Conservation (phyloP, 768 basidiomycete genomes). For the Boletellus sp. region DNA sequence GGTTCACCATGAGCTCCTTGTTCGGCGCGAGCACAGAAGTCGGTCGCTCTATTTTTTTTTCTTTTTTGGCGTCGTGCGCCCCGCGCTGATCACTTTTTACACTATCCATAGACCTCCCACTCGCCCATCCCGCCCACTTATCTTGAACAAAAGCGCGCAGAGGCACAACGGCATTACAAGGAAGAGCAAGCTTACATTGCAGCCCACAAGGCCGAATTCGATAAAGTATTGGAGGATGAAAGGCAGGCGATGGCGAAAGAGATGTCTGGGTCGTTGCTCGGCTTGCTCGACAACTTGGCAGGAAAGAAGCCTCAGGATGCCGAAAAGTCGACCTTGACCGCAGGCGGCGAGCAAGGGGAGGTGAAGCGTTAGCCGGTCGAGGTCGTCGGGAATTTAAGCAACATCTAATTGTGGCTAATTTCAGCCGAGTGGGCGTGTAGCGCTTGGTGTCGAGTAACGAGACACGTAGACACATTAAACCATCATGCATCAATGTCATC, state of each 20-base stretch:
- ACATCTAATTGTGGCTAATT: too few species aligned
- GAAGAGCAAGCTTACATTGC: slow-evolving; percentile 53
- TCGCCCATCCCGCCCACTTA: slow-evolving; percentile 45
- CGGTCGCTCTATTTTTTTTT: neutral
- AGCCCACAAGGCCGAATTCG: slow-evolving; percentile 49
- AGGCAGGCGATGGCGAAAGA: slow-evolving; percentile 45
- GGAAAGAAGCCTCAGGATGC: slow-evolving; percentile 21
- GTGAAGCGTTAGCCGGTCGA: neutral
- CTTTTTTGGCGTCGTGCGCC: neutral
- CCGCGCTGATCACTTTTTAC: neutral
- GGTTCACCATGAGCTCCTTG: slow-evolving; percentile 44
- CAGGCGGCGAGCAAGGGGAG: slow-evolving; percentile 10
- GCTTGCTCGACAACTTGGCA: slow-evolving; percentile 22
- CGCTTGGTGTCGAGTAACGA: too few species aligned
- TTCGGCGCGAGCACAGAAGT: slow-evolving; percentile 38
- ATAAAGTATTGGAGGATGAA: slow-evolving; percentile 50
- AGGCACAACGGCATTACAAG: slow-evolving; percentile 48
- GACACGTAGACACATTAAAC: too few species aligned
- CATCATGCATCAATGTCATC: too few species aligned
- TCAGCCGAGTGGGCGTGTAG: too few species aligned
- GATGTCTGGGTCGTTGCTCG: slow-evolving; percentile 43
- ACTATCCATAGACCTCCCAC: slow-evolving; percentile 13
- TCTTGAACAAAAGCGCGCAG: slow-evolving; percentile 48
- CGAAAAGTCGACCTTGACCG: slow-evolving; percentile 1
- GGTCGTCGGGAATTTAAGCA: too few species aligned